Percentiles rank a stretch among this genome's conserved stretches.
Conservation (phyloP, 2,329 filamentous ascomycete genomes). For the Xylariaceae sp. region DNA sequence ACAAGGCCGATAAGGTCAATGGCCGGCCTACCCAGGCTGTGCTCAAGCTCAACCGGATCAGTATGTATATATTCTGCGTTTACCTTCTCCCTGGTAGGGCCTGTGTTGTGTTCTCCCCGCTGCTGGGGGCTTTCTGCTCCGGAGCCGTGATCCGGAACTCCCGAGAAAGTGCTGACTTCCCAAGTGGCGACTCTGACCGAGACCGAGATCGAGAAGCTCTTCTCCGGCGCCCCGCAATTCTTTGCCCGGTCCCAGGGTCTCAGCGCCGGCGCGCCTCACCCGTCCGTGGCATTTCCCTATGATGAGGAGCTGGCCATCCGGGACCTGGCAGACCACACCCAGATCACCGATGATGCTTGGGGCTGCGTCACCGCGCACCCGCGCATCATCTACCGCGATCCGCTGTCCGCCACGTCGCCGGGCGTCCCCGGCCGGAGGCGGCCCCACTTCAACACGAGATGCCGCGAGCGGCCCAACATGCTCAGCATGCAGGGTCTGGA, state of each 20-base stretch:
- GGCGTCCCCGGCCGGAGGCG: slow-evolving; percentile 36
- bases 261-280: slow-evolving; percentile 51
- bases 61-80: no score
- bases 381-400: slow-evolving; percentile 46
- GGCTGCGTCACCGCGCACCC: slow-evolving; percentile 55
- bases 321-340: slow-evolving; percentile 57
- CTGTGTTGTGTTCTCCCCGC: no score
- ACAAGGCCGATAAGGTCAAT: slow-evolving; percentile 32
- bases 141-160: no score
- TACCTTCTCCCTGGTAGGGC: no score
- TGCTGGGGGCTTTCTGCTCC: no score
- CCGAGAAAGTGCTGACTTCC: no score
- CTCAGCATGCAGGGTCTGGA: slow-evolving; percentile 65
- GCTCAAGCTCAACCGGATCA: slow-evolving; percentile 49
- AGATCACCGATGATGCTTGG: slow-evolving; percentile 58
- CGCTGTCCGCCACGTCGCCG: slow-evolving; percentile 34
- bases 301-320: slow-evolving; percentile 53
- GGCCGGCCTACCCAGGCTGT: slow-evolving; percentile 33
- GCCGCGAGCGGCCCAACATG: slow-evolving; percentile 61
- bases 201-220: slow-evolving; percentile 59
- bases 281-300: slow-evolving; percentile 61
- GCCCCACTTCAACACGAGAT: slow-evolving; percentile 52
- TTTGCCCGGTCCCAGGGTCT: slow-evolving; percentile 54
- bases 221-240: slow-evolving; percentile 70
- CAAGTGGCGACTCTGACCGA: slow-evolving; percentile 51